These are phyloP conservation scores for Corrigiola litoralis DNA, from an alignment of 179 eudicot genomes.

Conservation along the genomic window DNA sequence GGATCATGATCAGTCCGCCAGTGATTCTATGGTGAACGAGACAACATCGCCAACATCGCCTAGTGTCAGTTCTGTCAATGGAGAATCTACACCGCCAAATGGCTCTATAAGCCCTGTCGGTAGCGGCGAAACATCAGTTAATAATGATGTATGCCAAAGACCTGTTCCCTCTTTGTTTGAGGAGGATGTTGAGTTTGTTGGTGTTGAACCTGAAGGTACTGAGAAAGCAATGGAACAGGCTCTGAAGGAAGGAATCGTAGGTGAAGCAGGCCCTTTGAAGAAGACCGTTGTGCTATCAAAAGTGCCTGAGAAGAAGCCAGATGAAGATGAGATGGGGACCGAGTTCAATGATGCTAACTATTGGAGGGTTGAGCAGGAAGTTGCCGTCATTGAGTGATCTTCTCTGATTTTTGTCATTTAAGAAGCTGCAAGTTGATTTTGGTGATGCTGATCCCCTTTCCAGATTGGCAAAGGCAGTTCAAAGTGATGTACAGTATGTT, in stretches of 20 bases:
- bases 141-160: constrained; percentile 36
- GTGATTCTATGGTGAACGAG: constrained; percentile 22
- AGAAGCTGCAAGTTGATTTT: neutral
- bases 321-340: constrained; percentile 46
- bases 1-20: constrained; percentile 30
- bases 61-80: constrained; percentile 24
- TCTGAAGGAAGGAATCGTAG: constrained; percentile 90
- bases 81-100: constrained; percentile 37
- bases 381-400: constrained; percentile 64
- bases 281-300: constrained; percentile 33
- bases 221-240: constrained; percentile 98
- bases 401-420: neutral
- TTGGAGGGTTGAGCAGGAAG: constrained; percentile 96
- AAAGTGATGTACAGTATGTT: constrained; percentile 32
- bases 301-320: constrained; percentile 45
- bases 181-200: constrained; percentile 97
- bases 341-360: constrained; percentile 91
- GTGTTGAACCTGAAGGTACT: constrained; percentile 88
- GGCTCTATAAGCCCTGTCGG: constrained; percentile 34
- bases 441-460: constrained; percentile 1
- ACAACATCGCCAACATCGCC: neutral
- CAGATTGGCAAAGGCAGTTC: constrained; percentile 8
- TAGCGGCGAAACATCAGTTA: constrained; percentile 28
- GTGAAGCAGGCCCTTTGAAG: constrained; percentile 94
- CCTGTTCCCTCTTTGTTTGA: constrained; percentile 76